Base-by-base conservation (phyloP, 1,139 yeast genomes). In the Fermentozyma sake region DNA sequence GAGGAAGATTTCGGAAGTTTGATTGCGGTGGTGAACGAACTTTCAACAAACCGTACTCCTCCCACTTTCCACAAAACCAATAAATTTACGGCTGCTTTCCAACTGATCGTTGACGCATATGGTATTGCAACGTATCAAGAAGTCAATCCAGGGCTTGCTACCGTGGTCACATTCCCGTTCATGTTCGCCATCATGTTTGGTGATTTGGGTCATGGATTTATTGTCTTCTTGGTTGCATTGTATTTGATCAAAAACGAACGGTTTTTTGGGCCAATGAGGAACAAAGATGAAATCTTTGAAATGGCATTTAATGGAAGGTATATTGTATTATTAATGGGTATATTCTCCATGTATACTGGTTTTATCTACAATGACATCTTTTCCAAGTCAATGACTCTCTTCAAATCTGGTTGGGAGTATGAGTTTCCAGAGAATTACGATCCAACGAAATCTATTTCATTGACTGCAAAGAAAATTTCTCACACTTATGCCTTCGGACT, bases 151-250 rank as follows among this genome's bases (percentile, higher is more conserved):
- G 97, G 96, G 31, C 68, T 91, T 40, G 94, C 98, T 4, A 85
- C 99, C 0, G 74, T 89, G 26, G 83, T 91, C 18, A 91, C 99
- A 0, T 91, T 91, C 62, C 99, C 99, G 9, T 91, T 93, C 58
- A 86, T 91, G 96, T 91, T 91, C 65, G 96, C 98, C 19, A 84
- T 93, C 44, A 91, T 91, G 99, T 91, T 91, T 68, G 99, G 98
- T 58, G 99, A 91, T 61, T 59, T 89, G 37, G 99, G 99, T 4
- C 99, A 91, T 55, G 98, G 98, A 11, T 64, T 86, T 30, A 72
- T 93, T 35, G 67, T 93, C 44, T 63, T 79, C 24, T 55, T 85
- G 39, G 89, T 84, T 7, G 94, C 94, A 6, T 52, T 76, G 18
- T 66, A 68, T 23, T 61, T 91, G 44, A 87, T 91, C 10, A 42